phyloP scores from a whole-genome alignment of 176 grass and related monocot genomes.

The Paspalum notatum region DNA sequence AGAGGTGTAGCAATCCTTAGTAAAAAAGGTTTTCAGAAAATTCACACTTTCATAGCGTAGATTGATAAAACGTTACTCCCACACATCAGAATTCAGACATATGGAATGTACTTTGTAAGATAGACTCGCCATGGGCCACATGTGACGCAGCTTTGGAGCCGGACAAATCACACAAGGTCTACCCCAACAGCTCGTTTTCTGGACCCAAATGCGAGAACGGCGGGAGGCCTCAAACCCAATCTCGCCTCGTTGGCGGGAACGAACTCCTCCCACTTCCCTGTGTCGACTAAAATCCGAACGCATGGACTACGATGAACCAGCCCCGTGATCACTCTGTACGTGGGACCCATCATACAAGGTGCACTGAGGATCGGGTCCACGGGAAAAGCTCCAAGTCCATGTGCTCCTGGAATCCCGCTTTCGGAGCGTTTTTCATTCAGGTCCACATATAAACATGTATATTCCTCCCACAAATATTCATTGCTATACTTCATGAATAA shows the following conservation, averaged over 20 bases:
- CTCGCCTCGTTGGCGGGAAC: conserved; percentile 46
- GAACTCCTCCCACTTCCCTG: background rate
- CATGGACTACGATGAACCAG: background rate
- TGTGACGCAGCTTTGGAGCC: no score
- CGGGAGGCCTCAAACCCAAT: conserved; percentile 27
- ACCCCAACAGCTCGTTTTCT: background rate
- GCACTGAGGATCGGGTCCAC: background rate
- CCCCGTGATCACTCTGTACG: accelerated
- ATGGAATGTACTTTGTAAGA: no score
- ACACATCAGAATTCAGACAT: no score
- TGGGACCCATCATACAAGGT: accelerated
- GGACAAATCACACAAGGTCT: background rate
- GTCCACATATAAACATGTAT: accelerated
- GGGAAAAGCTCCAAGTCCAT: background rate
- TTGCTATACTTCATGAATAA: no score
- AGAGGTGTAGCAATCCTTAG: no score
- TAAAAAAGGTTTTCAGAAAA: no score
- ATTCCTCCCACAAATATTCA: background rate
- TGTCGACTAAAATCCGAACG: background rate
- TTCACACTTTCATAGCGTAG: no score
- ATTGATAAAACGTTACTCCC: no score
- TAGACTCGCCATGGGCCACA: no score
- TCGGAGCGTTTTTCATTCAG: background rate
- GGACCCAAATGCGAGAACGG: background rate
- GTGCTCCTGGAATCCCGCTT: background rate